These are phyloP conservation scores for Amauroascus niger DNA, from an alignment of 2,329 filamentous ascomycete genomes.

Conservation along the genomic window DNA sequence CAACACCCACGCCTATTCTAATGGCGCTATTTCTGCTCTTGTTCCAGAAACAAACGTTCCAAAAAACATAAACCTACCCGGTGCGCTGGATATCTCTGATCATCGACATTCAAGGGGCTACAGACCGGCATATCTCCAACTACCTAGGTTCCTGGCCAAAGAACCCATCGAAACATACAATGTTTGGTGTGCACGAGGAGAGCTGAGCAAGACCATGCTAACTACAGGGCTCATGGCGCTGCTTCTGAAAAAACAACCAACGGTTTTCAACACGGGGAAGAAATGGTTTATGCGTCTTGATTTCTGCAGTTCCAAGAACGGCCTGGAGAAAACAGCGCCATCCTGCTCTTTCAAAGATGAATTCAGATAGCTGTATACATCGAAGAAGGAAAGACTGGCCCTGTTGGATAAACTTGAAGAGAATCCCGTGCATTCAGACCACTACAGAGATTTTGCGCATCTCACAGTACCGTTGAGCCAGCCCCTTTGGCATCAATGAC, in stretches of 20 bases:
- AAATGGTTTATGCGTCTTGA: slow-evolving; percentile 36
- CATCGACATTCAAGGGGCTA: slow-evolving; percentile 27
- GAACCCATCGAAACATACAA: slow-evolving; percentile 25
- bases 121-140: slow-evolving; percentile 14
- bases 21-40: slow-evolving; percentile 24
- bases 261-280: slow-evolving; percentile 21
- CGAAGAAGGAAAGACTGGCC: slow-evolving; percentile 30
- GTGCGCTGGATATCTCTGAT: slow-evolving; percentile 35
- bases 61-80: slow-evolving; percentile 24
- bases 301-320: slow-evolving; percentile 40
- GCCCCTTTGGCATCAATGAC: slow-evolving; percentile 22
- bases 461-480: slow-evolving; percentile 38
- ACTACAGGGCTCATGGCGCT: slow-evolving; percentile 21
- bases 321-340: slow-evolving; percentile 20
- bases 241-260: slow-evolving; percentile 21
- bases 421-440: slow-evolving; percentile 41
- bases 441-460: slow-evolving; percentile 32
- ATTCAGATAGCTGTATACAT: slow-evolving; percentile 34
- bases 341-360: slow-evolving; percentile 29
- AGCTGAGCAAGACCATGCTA: slow-evolving; percentile 28
- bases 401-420: slow-evolving; percentile 23
- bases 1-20: slow-evolving; percentile 33
- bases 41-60: slow-evolving; percentile 13
- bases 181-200: slow-evolving; percentile 21
- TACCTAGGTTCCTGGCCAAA: slow-evolving; percentile 18